Evolutionary conservation across 495 filamentous ascomycete genomes (phyloP).

Genomic region (Mytilinidion resinicola): DNA sequence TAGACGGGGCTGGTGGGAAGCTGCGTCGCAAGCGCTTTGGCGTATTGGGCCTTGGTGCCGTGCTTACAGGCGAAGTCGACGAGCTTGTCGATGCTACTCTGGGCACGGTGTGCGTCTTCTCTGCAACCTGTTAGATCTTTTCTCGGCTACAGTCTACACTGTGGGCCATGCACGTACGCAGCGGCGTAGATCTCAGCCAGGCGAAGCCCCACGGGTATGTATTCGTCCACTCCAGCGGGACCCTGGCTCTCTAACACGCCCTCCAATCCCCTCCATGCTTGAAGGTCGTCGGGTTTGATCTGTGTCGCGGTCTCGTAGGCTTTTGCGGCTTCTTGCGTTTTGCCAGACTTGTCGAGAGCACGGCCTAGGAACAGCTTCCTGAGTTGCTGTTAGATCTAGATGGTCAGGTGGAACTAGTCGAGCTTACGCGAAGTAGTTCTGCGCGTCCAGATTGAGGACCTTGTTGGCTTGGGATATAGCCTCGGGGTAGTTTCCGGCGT

Average conservation of each 20-base stretch:
- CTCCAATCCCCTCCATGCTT: conserved; percentile 88
- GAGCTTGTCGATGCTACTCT: conserved; percentile 77
- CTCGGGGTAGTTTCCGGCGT: conserved; percentile 70
- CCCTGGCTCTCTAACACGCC: conserved; percentile 75
- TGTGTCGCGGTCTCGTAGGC: conserved; percentile 70
- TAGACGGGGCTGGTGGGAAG: conserved; percentile 75
- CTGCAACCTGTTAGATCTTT: conserved; percentile 15
- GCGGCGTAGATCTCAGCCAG: conserved; percentile 70
- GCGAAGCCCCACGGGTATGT: conserved; percentile 62
- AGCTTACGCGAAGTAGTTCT: conserved; percentile 74
- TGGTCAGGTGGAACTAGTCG: not conserved
- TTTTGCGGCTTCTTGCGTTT: conserved; percentile 61
- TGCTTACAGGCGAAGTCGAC: conserved; percentile 59
- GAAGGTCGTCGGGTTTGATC: conserved; percentile 53
- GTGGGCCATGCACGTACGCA: conserved; percentile 41
- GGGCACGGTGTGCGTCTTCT: conserved; percentile 62
- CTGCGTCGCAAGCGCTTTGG: conserved; percentile 63
- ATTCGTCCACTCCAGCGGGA: conserved; percentile 59
- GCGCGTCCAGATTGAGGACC: conserved; percentile 62
- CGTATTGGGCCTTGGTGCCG: conserved; percentile 66
- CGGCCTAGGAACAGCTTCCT: conserved; percentile 79
- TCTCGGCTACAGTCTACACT: not conserved
- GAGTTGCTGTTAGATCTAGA: conserved; percentile 2
- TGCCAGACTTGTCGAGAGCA: conserved; percentile 66
- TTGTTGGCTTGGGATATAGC: conserved; percentile 61